These are phyloP conservation scores for Boletus rex-veris DNA, from an alignment of 768 basidiomycete genomes.

Conservation along the genomic window DNA sequence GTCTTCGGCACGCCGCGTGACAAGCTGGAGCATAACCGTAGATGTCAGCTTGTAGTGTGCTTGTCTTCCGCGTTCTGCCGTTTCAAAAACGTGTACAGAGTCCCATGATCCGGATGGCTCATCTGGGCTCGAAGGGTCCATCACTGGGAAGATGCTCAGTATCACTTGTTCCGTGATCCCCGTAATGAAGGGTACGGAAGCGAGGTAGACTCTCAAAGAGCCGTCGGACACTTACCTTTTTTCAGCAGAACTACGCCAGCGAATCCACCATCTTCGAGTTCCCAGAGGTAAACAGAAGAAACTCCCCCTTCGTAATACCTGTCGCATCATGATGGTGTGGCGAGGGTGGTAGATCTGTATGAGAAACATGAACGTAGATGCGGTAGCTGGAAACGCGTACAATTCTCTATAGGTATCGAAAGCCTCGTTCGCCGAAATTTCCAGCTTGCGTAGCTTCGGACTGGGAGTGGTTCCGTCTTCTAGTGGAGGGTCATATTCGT, in stretches of 20 bases:
- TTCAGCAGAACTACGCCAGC: slow-evolving; percentile 96
- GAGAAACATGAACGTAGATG: neutral
- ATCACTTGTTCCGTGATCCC: neutral
- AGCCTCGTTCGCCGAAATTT: slow-evolving; percentile 91
- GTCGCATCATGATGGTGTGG: neutral
- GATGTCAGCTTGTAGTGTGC: slow-evolving; percentile 98
- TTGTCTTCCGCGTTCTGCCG: slow-evolving; percentile 84
- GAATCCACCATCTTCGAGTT: slow-evolving; percentile 93
- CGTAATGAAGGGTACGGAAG: slow-evolving; percentile 3
- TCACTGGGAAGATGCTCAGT: slow-evolving; percentile 41
- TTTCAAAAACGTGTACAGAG: slow-evolving; percentile 97
- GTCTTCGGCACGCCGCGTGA: slow-evolving; percentile 46
- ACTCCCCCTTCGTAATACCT: slow-evolving; percentile 99
- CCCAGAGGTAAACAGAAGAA: slow-evolving; percentile 97
- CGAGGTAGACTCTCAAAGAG: neutral
- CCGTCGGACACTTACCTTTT: slow-evolving; percentile 59
- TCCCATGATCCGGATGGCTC: slow-evolving; percentile 93
- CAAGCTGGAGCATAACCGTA: slow-evolving; percentile 92
- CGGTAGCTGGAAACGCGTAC: slow-evolving; percentile 39
- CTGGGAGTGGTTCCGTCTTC: slow-evolving; percentile 88
- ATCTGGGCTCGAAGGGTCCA: slow-evolving; percentile 50
- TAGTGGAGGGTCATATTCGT: slow-evolving; percentile 87
- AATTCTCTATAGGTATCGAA: slow-evolving; percentile 98
- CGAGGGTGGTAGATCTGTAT: neutral
- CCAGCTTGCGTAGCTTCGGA: slow-evolving; percentile 81